Evolutionary conservation across 805 yeast genomes (phyloP), one percentile per base, ranked within the genome.

Genomic region (Metschnikowia similis): DNA sequence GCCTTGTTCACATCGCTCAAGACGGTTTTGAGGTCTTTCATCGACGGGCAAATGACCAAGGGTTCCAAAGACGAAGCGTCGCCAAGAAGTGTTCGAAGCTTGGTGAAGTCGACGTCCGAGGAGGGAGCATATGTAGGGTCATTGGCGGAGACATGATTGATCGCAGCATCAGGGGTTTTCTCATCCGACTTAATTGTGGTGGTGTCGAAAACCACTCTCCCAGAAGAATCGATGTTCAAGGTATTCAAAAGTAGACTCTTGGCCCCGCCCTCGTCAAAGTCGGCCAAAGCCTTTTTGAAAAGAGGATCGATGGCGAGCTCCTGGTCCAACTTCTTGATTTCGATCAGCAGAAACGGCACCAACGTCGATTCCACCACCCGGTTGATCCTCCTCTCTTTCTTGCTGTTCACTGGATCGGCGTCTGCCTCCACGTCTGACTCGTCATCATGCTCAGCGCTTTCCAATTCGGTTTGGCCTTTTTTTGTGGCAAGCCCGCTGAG

Each of bases 251-350:
- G 65, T 45, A 87, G 69, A 51, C 87, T 80, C 60, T 84, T 86
- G 7, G 92, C 84, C 2, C 94, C 92, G 36, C 91, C 91, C 67
- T 86, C 92, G 63, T 87, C 94, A 57, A 86, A 86, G 47, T 85
- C 91, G 0, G 89, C 82, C 45, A 86, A 69, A 0, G 89, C 85
- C 59, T 83, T 84, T 56, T 84, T 85, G 65, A 87, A 87, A 29
- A 87, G 69, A 0, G 92, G 92, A 65, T 87, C 92, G 35, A 85
- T 82, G 34, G 76, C 76, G 21, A 83, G 65, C 58, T 84, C 89
- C 61, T 80, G 81, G 45, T 84, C 89, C 44, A 83, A 65, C 50
- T 81, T 77, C 57, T 79, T 81, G 56, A 82, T 64, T 52, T 67
- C 71, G 9, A 85, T 68, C 2, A 72, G 57, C 3, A 76, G 79